Evolutionary conservation across 805 yeast species (phyloP).

Genomic region (Candida ulmi): DNA sequence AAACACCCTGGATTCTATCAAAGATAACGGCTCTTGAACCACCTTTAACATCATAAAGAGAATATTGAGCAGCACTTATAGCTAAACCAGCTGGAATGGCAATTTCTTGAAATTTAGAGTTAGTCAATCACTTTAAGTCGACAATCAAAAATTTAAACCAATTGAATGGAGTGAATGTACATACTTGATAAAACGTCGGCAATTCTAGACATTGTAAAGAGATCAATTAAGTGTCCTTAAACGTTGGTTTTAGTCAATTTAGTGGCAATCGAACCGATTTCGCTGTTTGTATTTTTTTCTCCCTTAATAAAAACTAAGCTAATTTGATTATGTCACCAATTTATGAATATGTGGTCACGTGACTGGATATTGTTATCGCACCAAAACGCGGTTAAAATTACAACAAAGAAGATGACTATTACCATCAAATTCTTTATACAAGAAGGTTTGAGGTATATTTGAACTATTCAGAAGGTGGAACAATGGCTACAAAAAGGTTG

Average conservation of each 20-base stretch:
- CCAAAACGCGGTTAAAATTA: too few relatives aligned
- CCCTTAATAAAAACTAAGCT: too few relatives aligned
- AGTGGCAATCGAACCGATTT: slow-evolving; percentile 6
- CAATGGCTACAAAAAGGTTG: slow-evolving; percentile 29
- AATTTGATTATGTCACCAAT: too few relatives aligned
- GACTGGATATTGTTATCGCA: too few relatives aligned
- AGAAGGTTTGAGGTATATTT: background rate
- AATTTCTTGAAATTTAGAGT: slow-evolving; percentile 24
- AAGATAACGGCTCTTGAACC: slow-evolving; percentile 95
- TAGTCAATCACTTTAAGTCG: too few relatives aligned
- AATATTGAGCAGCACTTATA: slow-evolving; percentile 66
- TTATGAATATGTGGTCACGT: too few relatives aligned
- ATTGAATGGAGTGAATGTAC: too few relatives aligned
- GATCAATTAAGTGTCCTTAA: too few relatives aligned
- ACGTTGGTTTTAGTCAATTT: too few relatives aligned
- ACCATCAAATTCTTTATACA: background rate
- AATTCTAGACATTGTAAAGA: slow-evolving; percentile 31
- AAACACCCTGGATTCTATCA: slow-evolving; percentile 87
- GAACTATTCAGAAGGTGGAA: too few relatives aligned
- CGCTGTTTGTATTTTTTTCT: background rate
- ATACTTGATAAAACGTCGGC: slow-evolving; percentile 33
- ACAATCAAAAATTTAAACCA: too few relatives aligned
- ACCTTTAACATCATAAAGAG: slow-evolving; percentile 92
- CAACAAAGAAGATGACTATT: background rate
- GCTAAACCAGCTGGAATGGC: slow-evolving; percentile 72